Evolutionary conservation across 2,329 filamentous ascomycete species (phyloP).

Genomic region (Beauveria sp.): DNA sequence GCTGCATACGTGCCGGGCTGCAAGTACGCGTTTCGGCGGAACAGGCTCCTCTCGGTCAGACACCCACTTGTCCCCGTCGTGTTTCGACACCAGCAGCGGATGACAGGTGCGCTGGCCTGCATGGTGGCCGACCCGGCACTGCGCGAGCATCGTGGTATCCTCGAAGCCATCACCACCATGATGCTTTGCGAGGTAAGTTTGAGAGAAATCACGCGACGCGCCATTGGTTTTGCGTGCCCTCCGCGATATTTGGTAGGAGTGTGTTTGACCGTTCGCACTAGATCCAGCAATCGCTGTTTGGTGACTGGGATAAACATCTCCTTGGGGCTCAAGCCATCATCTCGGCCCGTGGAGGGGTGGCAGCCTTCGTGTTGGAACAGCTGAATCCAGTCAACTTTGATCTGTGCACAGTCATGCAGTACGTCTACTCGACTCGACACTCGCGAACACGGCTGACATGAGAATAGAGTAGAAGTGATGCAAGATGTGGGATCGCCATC

Average conservation of each 20-base stretch:
- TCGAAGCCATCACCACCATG: slow-evolving; percentile 6
- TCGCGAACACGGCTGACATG: neutral
- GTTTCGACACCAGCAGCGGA: slow-evolving; percentile 9
- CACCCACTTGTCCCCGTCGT: slow-evolving; percentile 10
- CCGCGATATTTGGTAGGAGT: neutral
- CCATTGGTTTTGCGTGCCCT: too few relatives aligned
- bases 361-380: neutral
- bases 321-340: slow-evolving; percentile 13
- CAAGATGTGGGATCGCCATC: slow-evolving; percentile 4
- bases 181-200: slow-evolving; percentile 8
- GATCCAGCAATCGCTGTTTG: slow-evolving; percentile 15
- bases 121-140: slow-evolving; percentile 2
- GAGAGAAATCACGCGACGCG: too few relatives aligned
- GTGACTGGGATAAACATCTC: slow-evolving; percentile 12
- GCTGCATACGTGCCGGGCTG: neutral
- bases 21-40: neutral
- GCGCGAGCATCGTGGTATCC: neutral
- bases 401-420: slow-evolving; percentile 10
- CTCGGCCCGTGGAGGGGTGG: slow-evolving; percentile 4
- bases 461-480: neutral
- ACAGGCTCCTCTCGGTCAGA: slow-evolving; percentile 4
- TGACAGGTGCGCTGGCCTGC: slow-evolving; percentile 5
- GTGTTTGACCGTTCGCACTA: neutral
- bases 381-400: neutral
- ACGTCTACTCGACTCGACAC: neutral